Base-by-base conservation (phyloP, 2,329 filamentous ascomycete species). In the Hortaea werneckii region DNA sequence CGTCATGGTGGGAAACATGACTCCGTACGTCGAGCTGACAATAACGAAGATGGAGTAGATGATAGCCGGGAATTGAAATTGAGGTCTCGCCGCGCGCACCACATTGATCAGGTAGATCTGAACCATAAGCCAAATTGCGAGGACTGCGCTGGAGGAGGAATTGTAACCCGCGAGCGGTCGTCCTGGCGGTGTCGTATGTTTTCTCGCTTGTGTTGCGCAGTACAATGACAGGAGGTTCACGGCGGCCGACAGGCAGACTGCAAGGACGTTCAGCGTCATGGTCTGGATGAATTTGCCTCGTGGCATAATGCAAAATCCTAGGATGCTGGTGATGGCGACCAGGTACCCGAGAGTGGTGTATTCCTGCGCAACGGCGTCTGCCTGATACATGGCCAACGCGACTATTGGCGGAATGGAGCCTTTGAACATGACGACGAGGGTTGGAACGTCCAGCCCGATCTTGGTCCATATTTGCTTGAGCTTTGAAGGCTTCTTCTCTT, bases 201-300 rank as follows among this genome's bases (percentile, higher is more conserved):
- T 52, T 37, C 83, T 74, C 6, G 84, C 84, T 60, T 82, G 71
- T 29, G 84, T 69, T n/a, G 72, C 72, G 37, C 74, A 78, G 70
- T 77, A 87, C 30, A 84, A 68, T 46, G 78, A 75, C 7, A 88
- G 66, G 50, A 87, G 49, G 37, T 63, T 68, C 7, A 84, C 56
- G n/a, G 77, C 79, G 0, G 78, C 66, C 1, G 74, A 82, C 3
- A 83, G 42, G 52, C 80, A 79, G 35, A 78, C 68, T 10, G 71
- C 69, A 11, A 72, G 45, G 5, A 81, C 39, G 51, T 83, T 82
- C 45, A 85, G 66, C 1, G 78, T 54, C 60, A 85, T 68, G 27
- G 74, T 82, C 61, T 87, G 83, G 6, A 86, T 64, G 57, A 82
- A 87, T 54, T 85, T 87, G 7, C 80, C 82, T 37, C 83, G 71